Percentiles rank a stretch among this genome's conserved stretches.
Conservation (phyloP, 169 alveolate species). For the Sarcocystis neurona region DNA sequence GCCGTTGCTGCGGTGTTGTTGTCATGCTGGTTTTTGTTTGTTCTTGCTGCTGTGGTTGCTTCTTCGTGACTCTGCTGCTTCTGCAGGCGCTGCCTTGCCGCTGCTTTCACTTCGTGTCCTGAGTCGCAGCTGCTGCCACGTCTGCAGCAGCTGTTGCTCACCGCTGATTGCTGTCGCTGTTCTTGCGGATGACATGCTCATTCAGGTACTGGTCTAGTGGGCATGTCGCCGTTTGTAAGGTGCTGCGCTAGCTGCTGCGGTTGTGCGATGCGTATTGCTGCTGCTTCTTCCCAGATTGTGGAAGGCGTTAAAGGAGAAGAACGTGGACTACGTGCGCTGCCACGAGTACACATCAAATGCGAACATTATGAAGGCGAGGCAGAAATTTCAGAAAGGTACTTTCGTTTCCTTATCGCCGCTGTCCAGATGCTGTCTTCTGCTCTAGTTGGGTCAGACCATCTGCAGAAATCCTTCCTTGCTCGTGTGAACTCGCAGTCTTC, state of each 20-base stretch:
- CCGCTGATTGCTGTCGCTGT: neutral
- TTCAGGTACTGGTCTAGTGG: neutral
- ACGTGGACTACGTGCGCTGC: constrained; percentile 20
- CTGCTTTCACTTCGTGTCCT: neutral
- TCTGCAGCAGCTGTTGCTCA: neutral
- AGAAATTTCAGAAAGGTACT: constrained; percentile 25
- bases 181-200: neutral
- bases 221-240: neutral
- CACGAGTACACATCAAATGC: constrained; percentile 39
- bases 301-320: constrained; percentile 22
- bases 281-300: constrained; percentile 22
- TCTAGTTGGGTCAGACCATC: no score
- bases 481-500: neutral
- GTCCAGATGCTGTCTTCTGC: neutral
- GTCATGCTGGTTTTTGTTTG: no score
- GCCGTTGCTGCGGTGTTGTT: no score
- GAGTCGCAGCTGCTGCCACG: neutral
- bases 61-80: no score
- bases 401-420: neutral
- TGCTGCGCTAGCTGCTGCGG: neutral
- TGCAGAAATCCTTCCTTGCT: no score
- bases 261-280: neutral
- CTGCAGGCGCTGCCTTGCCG: no score
- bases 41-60: no score
- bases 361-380: neutral